Base-by-base conservation (phyloP, 495 filamentous ascomycete species). In the Trichocladium uniseriatum region DNA sequence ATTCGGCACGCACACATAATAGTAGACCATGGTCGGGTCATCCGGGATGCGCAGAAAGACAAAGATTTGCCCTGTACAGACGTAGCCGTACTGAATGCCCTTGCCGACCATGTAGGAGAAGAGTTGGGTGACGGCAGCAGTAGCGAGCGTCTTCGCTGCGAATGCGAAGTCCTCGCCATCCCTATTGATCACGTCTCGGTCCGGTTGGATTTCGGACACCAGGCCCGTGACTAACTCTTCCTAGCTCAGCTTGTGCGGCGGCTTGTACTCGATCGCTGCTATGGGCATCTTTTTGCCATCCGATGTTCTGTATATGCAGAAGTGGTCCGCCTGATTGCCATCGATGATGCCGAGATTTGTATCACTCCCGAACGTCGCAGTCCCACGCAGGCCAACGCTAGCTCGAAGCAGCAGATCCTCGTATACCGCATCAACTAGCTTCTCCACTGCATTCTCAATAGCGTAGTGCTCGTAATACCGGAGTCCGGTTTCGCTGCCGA, bases 91-190 rank as follows among this genome's bases (percentile, higher is more conserved):
- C 55, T 62, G 60, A 45, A 72, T 54, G 21, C 64, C 60, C 43
- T 58, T 65, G 41, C 62, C 53, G 21, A 73, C 61, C 67, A 78
- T 77, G 50, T 75, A 74, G 32, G 60, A 69, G 64, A 73, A 76
- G 40, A 69, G 63, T 51, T 74, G 67, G 48, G 66, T 72, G 48
- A 71, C 52, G 38, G 75, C 65, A 29, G 71, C 67, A 45, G 65
- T 56, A 18, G 51, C 39, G 13, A 70, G 61, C 31, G 38, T 36
- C 49, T 42, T 68, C 8, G 63, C 51, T 24, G 54, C 38, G 16
- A 56, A 64, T 6, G 24, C 46, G 29, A 59, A 61, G 44, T 36
- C 54, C 10, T 60, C 38, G 21, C 55, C 55, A 20, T 64, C 51
- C 32, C 52, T 51, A 45, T 64, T 55, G 52, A 64, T 66, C 14